A percentile compares a stretch with the other conserved stretches of the same genome.
Conservation (phyloP, 2,329 filamentous ascomycete species). For the Dothidotthia symphoricarpi region DNA sequence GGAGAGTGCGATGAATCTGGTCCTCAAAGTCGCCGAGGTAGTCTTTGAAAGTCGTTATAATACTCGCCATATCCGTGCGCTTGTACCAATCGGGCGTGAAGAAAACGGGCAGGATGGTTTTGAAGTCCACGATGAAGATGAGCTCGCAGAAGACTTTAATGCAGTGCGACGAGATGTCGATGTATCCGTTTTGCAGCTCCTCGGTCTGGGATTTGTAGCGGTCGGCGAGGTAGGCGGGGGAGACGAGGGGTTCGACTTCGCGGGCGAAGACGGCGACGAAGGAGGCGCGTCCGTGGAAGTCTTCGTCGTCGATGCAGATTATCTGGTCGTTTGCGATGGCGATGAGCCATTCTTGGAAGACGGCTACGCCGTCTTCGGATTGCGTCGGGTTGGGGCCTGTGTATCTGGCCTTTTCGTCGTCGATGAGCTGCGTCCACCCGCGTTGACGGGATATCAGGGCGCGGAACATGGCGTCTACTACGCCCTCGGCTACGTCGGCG, state of each 20-base stretch:
- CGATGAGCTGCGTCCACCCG: conserved; percentile 82
- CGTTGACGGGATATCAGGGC: conserved; percentile 79
- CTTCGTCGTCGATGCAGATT: conserved; percentile 84
- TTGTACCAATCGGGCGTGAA: conserved; percentile 91
- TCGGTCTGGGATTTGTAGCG: conserved; percentile 71
- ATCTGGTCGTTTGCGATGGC: conserved; percentile 98
- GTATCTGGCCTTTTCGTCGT: conserved; percentile 78
- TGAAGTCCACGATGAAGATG: conserved; percentile 89
- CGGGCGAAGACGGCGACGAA: conserved; percentile 85
- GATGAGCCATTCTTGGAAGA: conserved; percentile 83
- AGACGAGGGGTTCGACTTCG: conserved; percentile 78
- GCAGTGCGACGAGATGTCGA: conserved; percentile 92
- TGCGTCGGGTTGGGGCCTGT: conserved; percentile 48
- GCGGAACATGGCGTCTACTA: conserved; percentile 93
- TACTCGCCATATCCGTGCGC: conserved; percentile 83
- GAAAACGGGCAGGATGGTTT: conserved; percentile 76
- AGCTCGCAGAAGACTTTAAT: conserved; percentile 82
- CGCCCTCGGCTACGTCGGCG: conserved; percentile 87
- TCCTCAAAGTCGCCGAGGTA: conserved; percentile 85
- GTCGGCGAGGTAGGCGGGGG: conserved; percentile 68
- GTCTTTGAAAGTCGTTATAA: conserved; percentile 92
- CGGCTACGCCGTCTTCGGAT: conserved; percentile 76
- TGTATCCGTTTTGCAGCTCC: conserved; percentile 81
- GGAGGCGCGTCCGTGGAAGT: conserved; percentile 63
- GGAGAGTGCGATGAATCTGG: conserved; percentile 80